Conservation (phyloP, 1,284 basidiomycete genomes). For the Polyporus tsugae region DNA sequence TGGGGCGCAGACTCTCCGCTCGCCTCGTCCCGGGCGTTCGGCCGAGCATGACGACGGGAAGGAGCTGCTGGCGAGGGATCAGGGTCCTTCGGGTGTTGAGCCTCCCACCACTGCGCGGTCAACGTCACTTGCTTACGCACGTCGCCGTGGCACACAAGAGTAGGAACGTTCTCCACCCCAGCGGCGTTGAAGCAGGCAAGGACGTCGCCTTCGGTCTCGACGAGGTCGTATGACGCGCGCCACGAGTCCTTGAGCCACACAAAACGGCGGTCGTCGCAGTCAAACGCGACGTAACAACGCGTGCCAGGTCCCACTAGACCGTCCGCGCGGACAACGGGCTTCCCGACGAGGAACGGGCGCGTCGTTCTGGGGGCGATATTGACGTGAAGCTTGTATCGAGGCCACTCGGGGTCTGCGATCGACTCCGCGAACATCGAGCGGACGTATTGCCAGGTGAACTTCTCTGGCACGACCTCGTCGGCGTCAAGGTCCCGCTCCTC, state of each 20-base stretch:
- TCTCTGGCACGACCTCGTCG: neutral
- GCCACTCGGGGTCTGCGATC: neutral
- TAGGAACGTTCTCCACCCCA: slow-evolving; percentile 1
- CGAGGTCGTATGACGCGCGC: neutral
- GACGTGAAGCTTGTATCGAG: neutral
- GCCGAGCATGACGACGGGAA: neutral
- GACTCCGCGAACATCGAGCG: neutral
- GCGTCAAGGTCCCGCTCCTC: neutral
- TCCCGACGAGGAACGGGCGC: slow-evolving; percentile 10
- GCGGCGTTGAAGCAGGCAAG: neutral
- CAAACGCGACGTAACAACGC: slow-evolving; percentile 9
- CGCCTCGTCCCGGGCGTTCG: neutral
- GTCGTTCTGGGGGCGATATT: neutral
- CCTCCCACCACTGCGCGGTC: slow-evolving; percentile 2
- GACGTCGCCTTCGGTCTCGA: slow-evolving; percentile 10
- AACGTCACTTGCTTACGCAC: slow-evolving; percentile 2
- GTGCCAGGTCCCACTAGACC: slow-evolving; percentile 6
- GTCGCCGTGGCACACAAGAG: slow-evolving; percentile 14
- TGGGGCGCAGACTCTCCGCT: neutral
- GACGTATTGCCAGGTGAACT: neutral
- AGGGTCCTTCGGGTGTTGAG: neutral
- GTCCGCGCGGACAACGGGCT: neutral
- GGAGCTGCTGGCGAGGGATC: neutral
- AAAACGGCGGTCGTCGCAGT: neutral
- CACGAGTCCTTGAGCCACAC: slow-evolving; percentile 17